Evolutionary conservation across 352 stramenopile species (phyloP).

Genomic region (Thalassiosira exigua): DNA sequence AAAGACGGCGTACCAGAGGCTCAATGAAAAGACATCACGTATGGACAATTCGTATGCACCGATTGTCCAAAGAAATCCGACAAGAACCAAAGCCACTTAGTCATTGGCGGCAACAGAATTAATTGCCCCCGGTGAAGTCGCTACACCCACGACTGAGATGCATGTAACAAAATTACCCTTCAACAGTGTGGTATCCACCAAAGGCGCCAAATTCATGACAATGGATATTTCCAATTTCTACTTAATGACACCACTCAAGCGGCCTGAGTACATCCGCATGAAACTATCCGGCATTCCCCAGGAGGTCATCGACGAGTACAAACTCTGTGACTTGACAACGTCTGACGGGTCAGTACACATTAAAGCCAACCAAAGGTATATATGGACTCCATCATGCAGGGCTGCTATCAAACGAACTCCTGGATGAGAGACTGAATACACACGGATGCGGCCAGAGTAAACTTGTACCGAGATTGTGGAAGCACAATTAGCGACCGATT

Average conservation of each 20-base stretch:
- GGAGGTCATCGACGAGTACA: conserved; percentile 34
- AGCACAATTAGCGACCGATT: conserved; percentile 30
- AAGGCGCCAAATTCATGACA: conserved; percentile 23
- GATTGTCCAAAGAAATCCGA: conserved; percentile 20
- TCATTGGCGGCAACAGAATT: conserved; percentile 10
- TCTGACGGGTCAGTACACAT: conserved; percentile 25
- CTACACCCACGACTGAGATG: conserved; percentile 13
- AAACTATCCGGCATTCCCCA: conserved; percentile 10
- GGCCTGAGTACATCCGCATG: conserved; percentile 47
- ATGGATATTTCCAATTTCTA: conserved; percentile 27
- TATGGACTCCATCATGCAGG: conserved; percentile 27
- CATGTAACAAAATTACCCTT: conserved; percentile 35
- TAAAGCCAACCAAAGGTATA: conserved; percentile 23
- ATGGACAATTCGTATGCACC: conserved; percentile 21
- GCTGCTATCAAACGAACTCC: conserved; percentile 10
- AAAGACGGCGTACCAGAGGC: conserved; percentile 29
- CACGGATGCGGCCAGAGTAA: conserved; percentile 26
- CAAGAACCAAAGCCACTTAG: neutral
- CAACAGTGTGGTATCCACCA: conserved; percentile 48
- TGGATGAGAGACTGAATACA: conserved; percentile 25
- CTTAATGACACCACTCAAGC: neutral
- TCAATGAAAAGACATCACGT: conserved; percentile 25
- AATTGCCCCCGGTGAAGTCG: conserved; percentile 27
- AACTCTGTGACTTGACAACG: conserved; percentile 8
- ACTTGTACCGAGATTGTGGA: conserved; percentile 30